A percentile compares a stretch with the other conserved stretches of the same genome.
Conservation (phyloP, 805 yeast genomes). For the Kodamaea hsintzibuensis region DNA sequence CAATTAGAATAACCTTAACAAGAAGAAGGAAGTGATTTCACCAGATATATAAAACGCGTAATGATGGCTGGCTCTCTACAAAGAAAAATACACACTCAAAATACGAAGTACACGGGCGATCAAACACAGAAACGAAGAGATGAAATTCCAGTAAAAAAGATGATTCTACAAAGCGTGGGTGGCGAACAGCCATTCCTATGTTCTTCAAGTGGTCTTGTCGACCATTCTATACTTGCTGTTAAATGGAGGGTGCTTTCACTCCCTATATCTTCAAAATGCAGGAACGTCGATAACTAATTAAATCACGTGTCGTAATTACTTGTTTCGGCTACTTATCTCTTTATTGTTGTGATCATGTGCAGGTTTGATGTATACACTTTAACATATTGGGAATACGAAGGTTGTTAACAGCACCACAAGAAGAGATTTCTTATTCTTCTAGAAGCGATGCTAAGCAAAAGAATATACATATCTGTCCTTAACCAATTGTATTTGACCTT, state of each 20-base stretch:
- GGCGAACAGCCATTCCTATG: background rate
- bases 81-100: background rate
- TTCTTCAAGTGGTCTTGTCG: background rate
- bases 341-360: background rate
- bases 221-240: background rate
- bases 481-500: no score
- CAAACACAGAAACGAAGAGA: background rate
- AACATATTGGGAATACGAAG: background rate
- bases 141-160: background rate
- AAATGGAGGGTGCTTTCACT: background rate
- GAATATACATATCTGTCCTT: no score
- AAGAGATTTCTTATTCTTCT: no score
- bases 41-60: background rate
- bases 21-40: background rate
- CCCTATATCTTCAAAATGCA: background rate
- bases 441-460: no score
- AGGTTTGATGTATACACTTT: background rate
- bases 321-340: no score
- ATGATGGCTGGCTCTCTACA: background rate
- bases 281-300: background rate
- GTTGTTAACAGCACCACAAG: no score
- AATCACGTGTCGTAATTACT: background rate
- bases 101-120: background rate
- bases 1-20: background rate
- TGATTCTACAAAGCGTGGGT: background rate